Conservation (phyloP, 75 land plant species). For the Sequoia sempervirens region DNA sequence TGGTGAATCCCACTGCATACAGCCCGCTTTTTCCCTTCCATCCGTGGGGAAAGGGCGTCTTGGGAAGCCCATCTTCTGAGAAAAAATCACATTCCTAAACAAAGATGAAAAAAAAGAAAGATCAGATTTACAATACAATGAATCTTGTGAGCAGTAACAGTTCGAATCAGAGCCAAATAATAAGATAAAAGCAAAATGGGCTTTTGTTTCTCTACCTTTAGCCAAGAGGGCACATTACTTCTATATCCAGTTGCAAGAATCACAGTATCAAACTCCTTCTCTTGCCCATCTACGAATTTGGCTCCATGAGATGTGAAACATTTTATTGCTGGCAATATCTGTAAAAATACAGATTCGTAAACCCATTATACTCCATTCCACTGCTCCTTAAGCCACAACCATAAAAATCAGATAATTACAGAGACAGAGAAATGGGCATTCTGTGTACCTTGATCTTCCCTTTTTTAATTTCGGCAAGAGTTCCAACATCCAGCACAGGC, state of each 20-base stretch:
- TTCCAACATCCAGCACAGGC: conserved; percentile 76
- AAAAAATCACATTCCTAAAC: conserved; percentile 44
- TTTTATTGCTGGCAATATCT: conserved; percentile 44
- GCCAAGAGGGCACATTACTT: conserved; percentile 85
- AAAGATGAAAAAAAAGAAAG: background rate
- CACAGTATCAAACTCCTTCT: conserved; percentile 33
- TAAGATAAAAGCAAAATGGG: too few species aligned
- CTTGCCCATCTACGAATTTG: conserved; percentile 36
- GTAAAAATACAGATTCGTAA: background rate
- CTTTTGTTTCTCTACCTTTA: conserved; percentile 37
- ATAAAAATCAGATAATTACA: background rate
- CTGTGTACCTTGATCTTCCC: conserved; percentile 59
- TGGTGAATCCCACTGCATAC: conserved; percentile 69
- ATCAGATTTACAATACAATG: background rate
- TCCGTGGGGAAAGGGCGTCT: conserved; percentile 43
- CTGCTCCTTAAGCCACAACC: too few species aligned
- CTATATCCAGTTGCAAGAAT: conserved; percentile 70
- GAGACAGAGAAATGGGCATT: background rate
- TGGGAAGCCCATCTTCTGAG: conserved; percentile 55
- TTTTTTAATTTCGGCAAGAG: conserved; percentile 47
- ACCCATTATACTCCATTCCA: background rate
- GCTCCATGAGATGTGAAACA: conserved; percentile 22
- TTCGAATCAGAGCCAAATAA: background rate
- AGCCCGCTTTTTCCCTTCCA: conserved; percentile 66
- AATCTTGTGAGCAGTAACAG: background rate